phyloP scores from a whole-genome alignment of 2,329 filamentous ascomycete species.

The Scedosporium aurantiacum region DNA sequence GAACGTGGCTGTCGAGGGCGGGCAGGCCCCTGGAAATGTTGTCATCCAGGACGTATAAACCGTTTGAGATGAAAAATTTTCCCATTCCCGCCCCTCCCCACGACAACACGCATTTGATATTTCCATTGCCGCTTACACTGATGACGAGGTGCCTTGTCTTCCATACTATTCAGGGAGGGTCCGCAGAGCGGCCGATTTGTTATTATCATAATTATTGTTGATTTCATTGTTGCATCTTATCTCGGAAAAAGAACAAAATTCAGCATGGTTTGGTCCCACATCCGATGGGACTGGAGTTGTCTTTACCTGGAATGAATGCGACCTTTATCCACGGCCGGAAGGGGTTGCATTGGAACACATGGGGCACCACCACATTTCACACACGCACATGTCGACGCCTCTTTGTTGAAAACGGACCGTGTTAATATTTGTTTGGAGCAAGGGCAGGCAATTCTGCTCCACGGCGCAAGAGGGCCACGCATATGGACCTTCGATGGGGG shows the following conservation, averaged over 20 bases:
- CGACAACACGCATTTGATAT: background rate
- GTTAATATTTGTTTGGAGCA: conserved; percentile 5
- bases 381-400: background rate
- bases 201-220: conserved; percentile 1
- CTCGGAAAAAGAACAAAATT: background rate
- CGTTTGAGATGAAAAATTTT: background rate
- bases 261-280: background rate
- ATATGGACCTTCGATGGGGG: background rate
- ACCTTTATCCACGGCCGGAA: background rate
- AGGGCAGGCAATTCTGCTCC: background rate
- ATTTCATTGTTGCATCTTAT: background rate
- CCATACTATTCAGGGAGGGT: background rate
- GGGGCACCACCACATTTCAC: background rate
- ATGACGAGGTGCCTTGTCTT: background rate
- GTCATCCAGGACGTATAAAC: background rate
- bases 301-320: background rate
- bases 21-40: background rate
- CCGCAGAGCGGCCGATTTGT: conserved; percentile 1
- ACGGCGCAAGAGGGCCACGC: background rate
- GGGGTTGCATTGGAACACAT: background rate
- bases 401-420: background rate
- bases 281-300: background rate
- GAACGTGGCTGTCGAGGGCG: conserved; percentile 8
- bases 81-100: background rate
- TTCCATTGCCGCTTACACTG: background rate